Conservation (phyloP, 345 rosid genomes). For the Salix koriyanagi region DNA sequence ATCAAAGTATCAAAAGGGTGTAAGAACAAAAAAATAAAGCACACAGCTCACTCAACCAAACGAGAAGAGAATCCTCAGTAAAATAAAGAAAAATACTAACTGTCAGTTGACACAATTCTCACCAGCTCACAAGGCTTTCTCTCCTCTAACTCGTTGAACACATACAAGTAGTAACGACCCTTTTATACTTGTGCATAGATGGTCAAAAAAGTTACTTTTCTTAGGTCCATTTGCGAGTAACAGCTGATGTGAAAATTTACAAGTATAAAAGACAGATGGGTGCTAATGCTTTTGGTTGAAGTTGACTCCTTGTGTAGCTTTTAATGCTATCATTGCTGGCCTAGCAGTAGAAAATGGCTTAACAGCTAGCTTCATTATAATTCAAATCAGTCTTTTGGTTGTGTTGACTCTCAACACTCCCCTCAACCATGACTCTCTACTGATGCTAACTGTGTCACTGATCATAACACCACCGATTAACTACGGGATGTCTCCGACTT, state of each 20-base stretch:
- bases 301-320: not conserved
- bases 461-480: not conserved
- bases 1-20: not conserved
- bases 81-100: not conserved
- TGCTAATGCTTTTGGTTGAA: not conserved
- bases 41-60: not conserved
- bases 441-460: not conserved
- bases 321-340: not conserved
- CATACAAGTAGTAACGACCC: not conserved
- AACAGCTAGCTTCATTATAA: not conserved
- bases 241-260: not conserved
- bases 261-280: not conserved
- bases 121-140: not conserved
- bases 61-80: not conserved
- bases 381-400: no score
- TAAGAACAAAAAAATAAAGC: not conserved
- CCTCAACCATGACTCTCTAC: not conserved
- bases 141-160: not conserved
- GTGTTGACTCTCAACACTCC: not conserved
- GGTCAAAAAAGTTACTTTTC: not conserved
- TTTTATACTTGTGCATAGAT: not conserved
- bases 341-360: not conserved
- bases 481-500: not conserved
- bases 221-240: not conserved
- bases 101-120: not conserved